These are phyloP conservation scores for Solanum piurae DNA, from an alignment of 257 asterid genomes.

Conservation along the genomic window DNA sequence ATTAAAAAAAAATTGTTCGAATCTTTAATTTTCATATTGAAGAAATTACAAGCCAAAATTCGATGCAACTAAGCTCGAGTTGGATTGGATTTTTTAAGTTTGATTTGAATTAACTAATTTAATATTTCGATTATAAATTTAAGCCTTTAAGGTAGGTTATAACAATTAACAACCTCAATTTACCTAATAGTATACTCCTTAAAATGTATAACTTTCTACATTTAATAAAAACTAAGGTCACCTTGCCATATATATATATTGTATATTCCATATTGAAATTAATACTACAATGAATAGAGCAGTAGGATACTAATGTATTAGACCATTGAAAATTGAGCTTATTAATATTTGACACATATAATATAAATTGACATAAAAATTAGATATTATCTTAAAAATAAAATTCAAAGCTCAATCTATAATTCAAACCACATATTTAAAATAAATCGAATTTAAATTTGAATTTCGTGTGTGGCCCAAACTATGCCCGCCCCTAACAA, in stretches of 20 bases:
- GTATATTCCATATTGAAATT: not conserved
- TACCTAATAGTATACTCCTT: not conserved
- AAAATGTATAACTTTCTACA: not conserved
- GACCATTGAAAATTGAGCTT: not conserved
- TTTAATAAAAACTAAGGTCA: not conserved
- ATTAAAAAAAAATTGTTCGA: too few species aligned
- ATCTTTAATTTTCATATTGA: not conserved
- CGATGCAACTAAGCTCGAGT: not conserved
- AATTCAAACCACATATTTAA: not conserved
- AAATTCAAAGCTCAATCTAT: not conserved
- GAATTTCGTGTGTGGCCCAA: not conserved
- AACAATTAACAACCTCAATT: not conserved
- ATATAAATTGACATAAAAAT: not conserved
- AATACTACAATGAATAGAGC: not conserved
- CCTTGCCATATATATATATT: not conserved
- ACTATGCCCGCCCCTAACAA: not conserved
- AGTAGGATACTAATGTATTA: not conserved
- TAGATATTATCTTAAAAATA: too few species aligned
- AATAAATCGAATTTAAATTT: not conserved
- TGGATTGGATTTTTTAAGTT: not conserved
- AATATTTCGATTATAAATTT: not conserved
- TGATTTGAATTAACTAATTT: not conserved
- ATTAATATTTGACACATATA: not conserved
- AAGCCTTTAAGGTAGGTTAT: not conserved
- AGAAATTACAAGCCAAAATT: not conserved